Percentiles rank a stretch among this genome's conserved stretches.
Evolutionary conservation across 306 rosid species (phyloP).

Genomic region (Mucuna pruriens): DNA sequence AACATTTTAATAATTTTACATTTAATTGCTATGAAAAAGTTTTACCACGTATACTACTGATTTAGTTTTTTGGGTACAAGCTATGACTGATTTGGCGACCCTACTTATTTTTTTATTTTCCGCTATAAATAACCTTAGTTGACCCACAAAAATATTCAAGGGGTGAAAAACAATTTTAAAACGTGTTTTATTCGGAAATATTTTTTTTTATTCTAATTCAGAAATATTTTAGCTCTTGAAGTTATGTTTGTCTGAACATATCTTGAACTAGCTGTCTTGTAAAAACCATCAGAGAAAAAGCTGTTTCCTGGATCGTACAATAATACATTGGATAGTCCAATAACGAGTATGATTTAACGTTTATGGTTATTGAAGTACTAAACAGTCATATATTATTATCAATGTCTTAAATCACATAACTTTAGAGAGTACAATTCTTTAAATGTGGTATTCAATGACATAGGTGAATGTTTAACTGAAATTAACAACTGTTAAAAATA

Average conservation of each 20-base stretch:
- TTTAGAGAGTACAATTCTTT: constrained; percentile 26
- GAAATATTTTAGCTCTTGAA: neutral
- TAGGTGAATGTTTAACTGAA: constrained; percentile 18
- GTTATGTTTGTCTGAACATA: constrained; percentile 7
- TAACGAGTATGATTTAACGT: constrained; percentile 20
- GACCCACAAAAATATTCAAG: too few species aligned
- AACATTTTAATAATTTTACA: neutral
- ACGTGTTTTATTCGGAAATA: constrained; percentile 5
- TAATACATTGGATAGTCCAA: constrained; percentile 16
- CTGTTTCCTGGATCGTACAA: constrained; percentile 15
- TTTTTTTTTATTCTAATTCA: too few species aligned
- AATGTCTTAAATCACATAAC: constrained; percentile 20
- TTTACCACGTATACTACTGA: neutral
- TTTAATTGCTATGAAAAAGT: neutral
- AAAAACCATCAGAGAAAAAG: constrained; percentile 15
- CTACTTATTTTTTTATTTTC: too few species aligned
- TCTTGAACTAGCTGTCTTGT: neutral
- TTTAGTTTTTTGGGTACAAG: too few species aligned
- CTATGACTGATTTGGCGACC: too few species aligned
- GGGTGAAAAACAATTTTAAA: neutral
- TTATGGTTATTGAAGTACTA: constrained; percentile 10
- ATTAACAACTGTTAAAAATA: neutral
- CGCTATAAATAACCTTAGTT: too few species aligned
- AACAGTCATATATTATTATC: constrained; percentile 17
- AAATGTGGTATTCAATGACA: constrained; percentile 25